Percentiles rank a stretch among this genome's conserved stretches.
phyloP scores from a whole-genome alignment of 1,284 basidiomycete genomes.

The Sanghuangporus sanghuang region DNA sequence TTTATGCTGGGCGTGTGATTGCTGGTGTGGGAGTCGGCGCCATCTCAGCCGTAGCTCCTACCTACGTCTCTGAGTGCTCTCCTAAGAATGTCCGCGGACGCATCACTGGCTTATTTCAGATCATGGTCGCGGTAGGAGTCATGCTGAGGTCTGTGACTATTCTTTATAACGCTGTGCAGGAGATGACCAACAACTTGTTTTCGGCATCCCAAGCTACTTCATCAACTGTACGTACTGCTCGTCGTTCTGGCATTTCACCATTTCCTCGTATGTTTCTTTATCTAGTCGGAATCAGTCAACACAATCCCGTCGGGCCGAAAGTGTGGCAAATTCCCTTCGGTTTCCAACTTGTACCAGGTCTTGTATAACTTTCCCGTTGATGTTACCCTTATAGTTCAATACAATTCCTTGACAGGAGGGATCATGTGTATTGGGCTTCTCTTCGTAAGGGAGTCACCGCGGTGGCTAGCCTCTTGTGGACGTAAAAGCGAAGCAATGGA shows the following conservation, averaged over 20 bases:
- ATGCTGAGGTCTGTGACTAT: conserved; percentile 40
- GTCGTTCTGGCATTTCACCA: background rate
- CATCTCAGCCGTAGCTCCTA: conserved; percentile 64
- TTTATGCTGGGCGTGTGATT: conserved; percentile 71
- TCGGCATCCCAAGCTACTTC: conserved; percentile 52
- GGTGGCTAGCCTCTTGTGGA: conserved; percentile 31
- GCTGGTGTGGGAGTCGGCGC: conserved; percentile 65
- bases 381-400: no score
- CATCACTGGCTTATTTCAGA: conserved; percentile 75
- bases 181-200: conserved; percentile 39
- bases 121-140: conserved; percentile 72
- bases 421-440: conserved; percentile 71
- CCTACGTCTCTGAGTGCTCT: conserved; percentile 74
- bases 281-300: conserved; percentile 55
- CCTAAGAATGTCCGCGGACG: conserved; percentile 71
- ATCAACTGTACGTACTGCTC: conserved; percentile 53
- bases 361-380: no score
- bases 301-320: conserved; percentile 41
- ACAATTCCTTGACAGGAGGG: conserved; percentile 37
- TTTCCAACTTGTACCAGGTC: conserved; percentile 61
- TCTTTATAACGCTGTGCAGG: background rate
- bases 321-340: conserved; percentile 75
- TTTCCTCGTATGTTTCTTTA: background rate
- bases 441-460: conserved; percentile 52
- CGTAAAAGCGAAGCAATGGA: conserved; percentile 28